Percentiles rank a stretch among this genome's conserved stretches.
phyloP scores from a whole-genome alignment of 2,329 filamentous ascomycete genomes.

The Microcera coccophila region DNA sequence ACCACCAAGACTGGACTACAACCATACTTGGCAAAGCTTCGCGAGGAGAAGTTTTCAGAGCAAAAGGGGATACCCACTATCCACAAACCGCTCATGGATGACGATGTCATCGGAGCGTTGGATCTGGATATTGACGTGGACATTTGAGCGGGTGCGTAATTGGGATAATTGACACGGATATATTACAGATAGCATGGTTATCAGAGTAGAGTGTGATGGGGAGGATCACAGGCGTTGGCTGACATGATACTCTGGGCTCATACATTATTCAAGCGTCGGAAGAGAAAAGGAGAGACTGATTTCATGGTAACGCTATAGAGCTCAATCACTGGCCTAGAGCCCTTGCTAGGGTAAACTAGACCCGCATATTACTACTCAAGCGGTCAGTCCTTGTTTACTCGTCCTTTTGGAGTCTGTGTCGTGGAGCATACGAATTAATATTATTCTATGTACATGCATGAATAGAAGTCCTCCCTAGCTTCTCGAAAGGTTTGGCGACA shows the following conservation, averaged over 20 bases:
- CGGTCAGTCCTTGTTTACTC: too few species aligned
- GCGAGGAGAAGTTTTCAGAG: constrained; percentile 50
- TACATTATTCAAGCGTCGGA: neutral
- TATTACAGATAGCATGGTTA: too few species aligned
- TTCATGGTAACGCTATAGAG: neutral
- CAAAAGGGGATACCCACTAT: constrained; percentile 63
- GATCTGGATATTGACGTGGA: constrained; percentile 92
- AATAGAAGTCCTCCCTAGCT: too few species aligned
- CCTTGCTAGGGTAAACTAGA: too few species aligned
- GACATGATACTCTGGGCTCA: neutral
- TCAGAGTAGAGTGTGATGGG: neutral
- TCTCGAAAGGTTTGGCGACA: too few species aligned
- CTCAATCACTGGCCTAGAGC: neutral
- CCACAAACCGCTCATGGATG: constrained; percentile 78
- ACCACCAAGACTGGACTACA: constrained; percentile 43
- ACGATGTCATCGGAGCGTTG: constrained; percentile 85
- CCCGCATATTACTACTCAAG: too few species aligned
- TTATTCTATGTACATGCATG: too few species aligned
- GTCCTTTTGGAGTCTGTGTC: too few species aligned
- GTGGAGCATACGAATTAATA: too few species aligned
- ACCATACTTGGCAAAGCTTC: constrained; percentile 52
- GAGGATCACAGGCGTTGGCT: neutral
- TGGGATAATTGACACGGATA: constrained; percentile 1
- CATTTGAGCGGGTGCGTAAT: constrained; percentile 48
- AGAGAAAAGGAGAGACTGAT: neutral